Evolutionary conservation across 495 filamentous ascomycete genomes (phyloP), one percentile per base, ranked within the genome.

Genomic region (Trichoderma virens): DNA sequence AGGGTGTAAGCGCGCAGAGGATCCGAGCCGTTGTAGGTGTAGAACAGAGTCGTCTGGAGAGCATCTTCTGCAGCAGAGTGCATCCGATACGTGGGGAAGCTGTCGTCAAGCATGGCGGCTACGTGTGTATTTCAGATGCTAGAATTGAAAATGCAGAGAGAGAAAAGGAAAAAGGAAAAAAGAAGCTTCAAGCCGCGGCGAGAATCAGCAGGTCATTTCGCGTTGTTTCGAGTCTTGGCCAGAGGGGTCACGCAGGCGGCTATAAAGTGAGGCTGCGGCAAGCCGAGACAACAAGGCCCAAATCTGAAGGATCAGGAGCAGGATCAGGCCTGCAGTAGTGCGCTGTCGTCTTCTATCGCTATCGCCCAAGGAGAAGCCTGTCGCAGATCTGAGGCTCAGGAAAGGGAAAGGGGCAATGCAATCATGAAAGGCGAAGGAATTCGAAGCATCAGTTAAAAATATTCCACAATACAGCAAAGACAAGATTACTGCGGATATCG

Each of bases 51-150:
- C 77, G 66, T 88, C 73, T 73, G 67, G 43, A 78, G 72, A 45
- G 72, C 69, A 71, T 78, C 78, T 68, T 79, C 72, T 64, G 75
- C 69, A 13, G 73, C 70, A 18, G 71, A 67, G 64, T 74, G 75
- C 65, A 76, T 73, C 61, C 66, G 78, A 67, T 79, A 79, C 35
- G 71, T 92, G 66, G 94, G 94, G 5, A 98, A 83, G 73, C 92
- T 96, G 74, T 95, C 91, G 85, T 98, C 94, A 62, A 98, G 83
- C 92, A 97, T 97, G 5, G 69, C 82, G n/a, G n/a, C n/a, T n/a
- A n/a, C n/a, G n/a, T 28, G 59, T 3, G 16, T 4, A 43, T 14
- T 2, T 18, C 39, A 43, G 39, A 43, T 14, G 39, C 8, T 43
- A 6, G 16, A n/a, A 43, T 43, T 43, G 39, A 43, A 18, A 18